phyloP scores from a whole-genome alignment of 140 eudicot species.

The Erigeron philadelphicus region DNA sequence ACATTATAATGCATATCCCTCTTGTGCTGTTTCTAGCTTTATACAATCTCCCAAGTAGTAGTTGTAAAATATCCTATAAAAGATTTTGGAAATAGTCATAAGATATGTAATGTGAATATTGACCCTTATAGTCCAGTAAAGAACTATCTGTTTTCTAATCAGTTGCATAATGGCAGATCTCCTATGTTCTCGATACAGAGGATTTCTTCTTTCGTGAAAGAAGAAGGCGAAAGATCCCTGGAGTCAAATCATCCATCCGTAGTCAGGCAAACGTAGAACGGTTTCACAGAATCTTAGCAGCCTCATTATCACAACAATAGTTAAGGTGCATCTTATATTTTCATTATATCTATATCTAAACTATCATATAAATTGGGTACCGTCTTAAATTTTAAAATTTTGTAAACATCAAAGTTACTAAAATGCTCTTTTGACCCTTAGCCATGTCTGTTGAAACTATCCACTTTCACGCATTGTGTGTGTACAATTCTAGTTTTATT shows the following conservation, averaged over 20 bases:
- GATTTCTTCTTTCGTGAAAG: slow-evolving; percentile 63
- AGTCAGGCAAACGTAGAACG: slow-evolving; percentile 37
- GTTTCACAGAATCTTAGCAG: slow-evolving; percentile 49
- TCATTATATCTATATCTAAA: neutral
- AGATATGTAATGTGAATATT: neutral
- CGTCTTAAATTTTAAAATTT: too few relatives aligned
- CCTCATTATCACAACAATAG: slow-evolving; percentile 27
- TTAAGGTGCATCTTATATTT: slow-evolving; percentile 20
- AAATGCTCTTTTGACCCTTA: too few relatives aligned
- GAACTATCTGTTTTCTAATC: slow-evolving; percentile 9
- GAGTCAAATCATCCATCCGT: slow-evolving; percentile 1
- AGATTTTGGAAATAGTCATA: neutral
- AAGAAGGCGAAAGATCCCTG: slow-evolving; percentile 34
- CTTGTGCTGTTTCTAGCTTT: too few relatives aligned
- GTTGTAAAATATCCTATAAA: neutral
- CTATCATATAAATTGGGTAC: too few relatives aligned
- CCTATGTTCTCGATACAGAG: slow-evolving; percentile 87
- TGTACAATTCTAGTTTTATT: neutral
- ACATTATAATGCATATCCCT: too few relatives aligned
- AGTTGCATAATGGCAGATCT: slow-evolving; percentile 50
- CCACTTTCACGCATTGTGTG: too few relatives aligned
- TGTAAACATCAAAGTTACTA: too few relatives aligned
- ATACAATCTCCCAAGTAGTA: too few relatives aligned
- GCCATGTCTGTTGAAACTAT: too few relatives aligned
- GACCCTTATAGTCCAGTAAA: neutral